Evolutionary conservation across 148 eudicot species (phyloP).

Genomic region (Oxyria digyna): DNA sequence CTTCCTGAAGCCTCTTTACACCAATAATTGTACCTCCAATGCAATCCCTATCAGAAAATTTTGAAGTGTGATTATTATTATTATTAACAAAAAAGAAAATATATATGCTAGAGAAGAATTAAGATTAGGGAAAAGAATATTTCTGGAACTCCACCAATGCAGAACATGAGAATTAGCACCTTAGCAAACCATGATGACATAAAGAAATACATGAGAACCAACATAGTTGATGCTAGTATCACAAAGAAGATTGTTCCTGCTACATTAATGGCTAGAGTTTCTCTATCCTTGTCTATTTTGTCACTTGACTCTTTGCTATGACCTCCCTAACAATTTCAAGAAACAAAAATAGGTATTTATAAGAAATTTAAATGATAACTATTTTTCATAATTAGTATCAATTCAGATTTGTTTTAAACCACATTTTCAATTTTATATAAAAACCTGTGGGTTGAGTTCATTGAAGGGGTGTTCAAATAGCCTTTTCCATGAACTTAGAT

Average conservation of each 20-base stretch:
- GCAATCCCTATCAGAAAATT: constrained; percentile 89
- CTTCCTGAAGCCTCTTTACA: constrained; percentile 16
- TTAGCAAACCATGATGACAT: constrained; percentile 83
- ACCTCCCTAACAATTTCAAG: not conserved
- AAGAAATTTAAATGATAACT: too few relatives aligned
- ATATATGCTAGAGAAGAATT: too few relatives aligned
- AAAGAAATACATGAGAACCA: constrained; percentile 66
- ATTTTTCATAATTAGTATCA: too few relatives aligned
- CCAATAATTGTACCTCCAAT: constrained; percentile 20
- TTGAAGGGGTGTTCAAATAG: too few relatives aligned
- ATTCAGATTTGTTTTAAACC: too few relatives aligned
- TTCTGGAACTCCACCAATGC: constrained; percentile 83
- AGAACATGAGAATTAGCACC: constrained; percentile 75
- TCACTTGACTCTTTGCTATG: not conserved
- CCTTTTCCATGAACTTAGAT: constrained; percentile 60
- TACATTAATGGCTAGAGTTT: constrained; percentile 45
- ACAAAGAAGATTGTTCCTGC: constrained; percentile 68
- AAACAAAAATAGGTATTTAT: too few relatives aligned
- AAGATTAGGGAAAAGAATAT: too few relatives aligned
- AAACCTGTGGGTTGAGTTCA: too few relatives aligned
- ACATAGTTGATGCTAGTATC: constrained; percentile 62
- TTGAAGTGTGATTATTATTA: too few relatives aligned
- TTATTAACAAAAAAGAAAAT: not conserved
- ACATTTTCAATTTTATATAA: too few relatives aligned
- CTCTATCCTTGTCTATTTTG: constrained; percentile 36